phyloP scores from a whole-genome alignment of 2,329 filamentous ascomycete genomes.

The Penicillium sp. region DNA sequence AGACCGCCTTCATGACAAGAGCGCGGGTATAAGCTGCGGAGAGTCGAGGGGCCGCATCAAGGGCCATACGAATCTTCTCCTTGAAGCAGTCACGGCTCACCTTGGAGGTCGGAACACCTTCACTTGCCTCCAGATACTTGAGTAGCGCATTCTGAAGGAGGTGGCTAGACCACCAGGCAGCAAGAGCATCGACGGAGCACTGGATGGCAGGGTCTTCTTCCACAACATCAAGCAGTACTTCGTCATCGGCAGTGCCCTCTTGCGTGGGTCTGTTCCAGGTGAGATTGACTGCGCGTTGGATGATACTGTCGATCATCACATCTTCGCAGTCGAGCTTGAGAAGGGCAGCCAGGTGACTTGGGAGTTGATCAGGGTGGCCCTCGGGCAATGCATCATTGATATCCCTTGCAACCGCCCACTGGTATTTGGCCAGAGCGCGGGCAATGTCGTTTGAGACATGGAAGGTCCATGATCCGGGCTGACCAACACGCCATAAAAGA shows the following conservation, averaged over 20 bases:
- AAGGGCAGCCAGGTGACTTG: slow-evolving; percentile 75
- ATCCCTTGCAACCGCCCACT: slow-evolving; percentile 81
- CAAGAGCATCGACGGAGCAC: slow-evolving; percentile 86
- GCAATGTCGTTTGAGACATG: slow-evolving; percentile 72
- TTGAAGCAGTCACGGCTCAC: slow-evolving; percentile 52
- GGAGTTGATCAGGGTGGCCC: slow-evolving; percentile 69
- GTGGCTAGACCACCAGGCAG: slow-evolving; percentile 86
- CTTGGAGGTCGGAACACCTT: slow-evolving; percentile 53
- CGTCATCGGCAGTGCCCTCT: slow-evolving; percentile 65
- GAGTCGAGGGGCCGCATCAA: slow-evolving; percentile 76
- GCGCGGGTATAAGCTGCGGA: slow-evolving; percentile 71
- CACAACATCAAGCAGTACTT: slow-evolving; percentile 79
- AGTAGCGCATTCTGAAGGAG: slow-evolving; percentile 73
- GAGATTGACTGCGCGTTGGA: slow-evolving; percentile 86
- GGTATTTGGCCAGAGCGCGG: slow-evolving; percentile 72
- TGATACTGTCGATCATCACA: slow-evolving; percentile 76
- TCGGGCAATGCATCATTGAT: slow-evolving; percentile 57
- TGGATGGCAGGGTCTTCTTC: slow-evolving; percentile 84
- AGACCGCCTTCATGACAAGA: slow-evolving; percentile 64
- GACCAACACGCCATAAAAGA: slow-evolving; percentile 78
- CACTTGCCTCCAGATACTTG: slow-evolving; percentile 63
- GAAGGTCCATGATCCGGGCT: slow-evolving; percentile 68
- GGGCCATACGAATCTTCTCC: slow-evolving; percentile 69
- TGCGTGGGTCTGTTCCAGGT: slow-evolving; percentile 83
- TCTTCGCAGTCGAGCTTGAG: slow-evolving; percentile 81